Conservation (phyloP, 164 flowering plant species). For the Platanus orientalis region DNA sequence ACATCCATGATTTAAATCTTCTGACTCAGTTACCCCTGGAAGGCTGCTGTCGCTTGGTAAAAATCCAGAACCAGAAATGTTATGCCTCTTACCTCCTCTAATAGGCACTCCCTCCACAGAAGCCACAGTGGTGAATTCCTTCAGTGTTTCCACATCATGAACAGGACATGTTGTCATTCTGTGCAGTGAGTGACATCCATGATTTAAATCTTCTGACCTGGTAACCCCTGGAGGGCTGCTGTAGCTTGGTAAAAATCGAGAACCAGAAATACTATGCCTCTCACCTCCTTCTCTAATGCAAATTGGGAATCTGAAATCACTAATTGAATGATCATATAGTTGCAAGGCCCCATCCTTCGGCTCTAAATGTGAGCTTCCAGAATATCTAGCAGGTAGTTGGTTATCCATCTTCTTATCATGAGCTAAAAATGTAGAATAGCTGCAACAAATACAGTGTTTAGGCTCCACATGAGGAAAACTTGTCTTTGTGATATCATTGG, state of each 20-base stretch:
- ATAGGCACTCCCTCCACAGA: conserved; percentile 27
- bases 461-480: conserved; percentile 11
- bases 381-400: conserved; percentile 6
- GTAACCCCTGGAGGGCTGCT: conserved; percentile 11
- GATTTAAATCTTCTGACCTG: conserved; percentile 16
- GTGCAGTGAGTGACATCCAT: conserved; percentile 8
- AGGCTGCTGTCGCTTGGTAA: conserved; percentile 17
- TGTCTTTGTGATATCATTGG: conserved; percentile 17
- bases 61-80: conserved; percentile 15
- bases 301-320: conserved; percentile 16
- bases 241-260: conserved; percentile 15
- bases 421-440: conserved; percentile 17
- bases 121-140: conserved; percentile 33
- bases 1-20: conserved; percentile 16
- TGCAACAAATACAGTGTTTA: conserved; percentile 9
- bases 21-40: conserved; percentile 9
- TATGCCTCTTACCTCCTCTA: conserved; percentile 18
- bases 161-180: conserved; percentile 18
- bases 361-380: conserved; percentile 12
- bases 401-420: conserved; percentile 18
- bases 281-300: conserved; percentile 17
- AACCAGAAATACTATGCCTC: conserved; percentile 18
- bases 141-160: conserved; percentile 20
- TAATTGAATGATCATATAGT: conserved; percentile 23
- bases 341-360: conserved; percentile 16